A percentile compares a stretch with the other conserved stretches of the same genome.
Evolutionary conservation across 2,329 filamentous ascomycete species (phyloP).

Genomic region (Botrytis byssoidea): DNA sequence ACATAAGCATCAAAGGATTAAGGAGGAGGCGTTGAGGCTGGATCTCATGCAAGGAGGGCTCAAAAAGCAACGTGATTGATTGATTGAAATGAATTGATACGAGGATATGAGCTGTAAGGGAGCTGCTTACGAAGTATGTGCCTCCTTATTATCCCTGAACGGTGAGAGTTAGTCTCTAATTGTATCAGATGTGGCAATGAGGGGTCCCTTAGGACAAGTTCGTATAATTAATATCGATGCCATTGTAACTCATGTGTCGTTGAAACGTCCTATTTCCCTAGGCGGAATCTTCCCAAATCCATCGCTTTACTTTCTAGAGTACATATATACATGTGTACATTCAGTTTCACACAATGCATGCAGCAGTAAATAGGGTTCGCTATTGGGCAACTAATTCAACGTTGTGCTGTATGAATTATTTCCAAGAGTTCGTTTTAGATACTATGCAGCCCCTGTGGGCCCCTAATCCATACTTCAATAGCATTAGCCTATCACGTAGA

Average conservation of each 20-base stretch:
- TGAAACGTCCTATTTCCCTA: not conserved
- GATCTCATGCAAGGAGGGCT: constrained; percentile 19
- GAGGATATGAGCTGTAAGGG: constrained; percentile 7
- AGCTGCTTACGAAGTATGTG: not conserved
- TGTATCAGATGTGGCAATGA: constrained; percentile 7
- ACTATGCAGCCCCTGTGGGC: not conserved
- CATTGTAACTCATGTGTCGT: not conserved
- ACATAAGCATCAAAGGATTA: constrained; percentile 14
- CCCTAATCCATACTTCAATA: constrained; percentile 2
- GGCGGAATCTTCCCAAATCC: not conserved
- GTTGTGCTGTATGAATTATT: not conserved
- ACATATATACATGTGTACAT: not conserved
- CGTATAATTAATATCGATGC: not conserved
- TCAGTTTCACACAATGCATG: not conserved
- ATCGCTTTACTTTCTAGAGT: not conserved
- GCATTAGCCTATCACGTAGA: constrained; percentile 5
- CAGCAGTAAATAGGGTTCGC: not conserved
- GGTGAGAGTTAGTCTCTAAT: not conserved
- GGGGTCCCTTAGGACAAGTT: not conserved
- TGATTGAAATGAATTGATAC: constrained; percentile 5
- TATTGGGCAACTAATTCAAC: not conserved
- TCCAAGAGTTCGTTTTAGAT: not conserved
- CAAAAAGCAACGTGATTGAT: constrained; percentile 6
- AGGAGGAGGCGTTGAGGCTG: constrained; percentile 6
- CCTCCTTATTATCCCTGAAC: constrained; percentile 7